These are phyloP conservation scores for Aspergillus sp. DNA, from an alignment of 2,329 filamentous ascomycete genomes.

Conservation along the genomic window DNA sequence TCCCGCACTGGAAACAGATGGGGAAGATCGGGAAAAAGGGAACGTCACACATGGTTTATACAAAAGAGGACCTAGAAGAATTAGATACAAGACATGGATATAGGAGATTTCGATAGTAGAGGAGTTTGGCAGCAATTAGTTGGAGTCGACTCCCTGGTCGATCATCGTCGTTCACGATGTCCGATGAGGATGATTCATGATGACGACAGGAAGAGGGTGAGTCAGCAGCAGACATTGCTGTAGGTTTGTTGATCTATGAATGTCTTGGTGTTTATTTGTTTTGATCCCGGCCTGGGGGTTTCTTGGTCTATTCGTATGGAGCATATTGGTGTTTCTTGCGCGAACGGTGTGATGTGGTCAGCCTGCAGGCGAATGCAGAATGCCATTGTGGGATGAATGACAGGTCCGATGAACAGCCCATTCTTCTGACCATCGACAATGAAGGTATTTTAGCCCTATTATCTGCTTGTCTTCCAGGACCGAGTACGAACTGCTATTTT, in stretches of 20 bases:
- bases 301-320: too few species aligned
- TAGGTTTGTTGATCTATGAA: neutral
- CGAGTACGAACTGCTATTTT: neutral
- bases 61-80: neutral
- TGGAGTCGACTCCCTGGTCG: neutral
- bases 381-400: too few species aligned
- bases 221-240: neutral
- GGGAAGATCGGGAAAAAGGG: constrained; percentile 50
- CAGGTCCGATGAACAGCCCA: too few species aligned
- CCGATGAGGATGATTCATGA: constrained; percentile 17
- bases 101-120: neutral
- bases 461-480: neutral
- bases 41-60: constrained; percentile 33
- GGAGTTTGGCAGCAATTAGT: neutral
- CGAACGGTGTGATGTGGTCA: too few species aligned
- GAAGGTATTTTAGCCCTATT: too few species aligned
- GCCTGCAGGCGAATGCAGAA: too few species aligned
- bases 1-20: constrained; percentile 56
- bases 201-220: constrained; percentile 13
- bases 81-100: neutral
- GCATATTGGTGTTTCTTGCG: too few species aligned
- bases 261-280: neutral
- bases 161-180: neutral
- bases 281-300: too few species aligned
- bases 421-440: too few species aligned